Evolutionary conservation across 2,329 filamentous ascomycete genomes (phyloP), one percentile per base, ranked within the genome.

Genomic region (Botrytis paeoniae): DNA sequence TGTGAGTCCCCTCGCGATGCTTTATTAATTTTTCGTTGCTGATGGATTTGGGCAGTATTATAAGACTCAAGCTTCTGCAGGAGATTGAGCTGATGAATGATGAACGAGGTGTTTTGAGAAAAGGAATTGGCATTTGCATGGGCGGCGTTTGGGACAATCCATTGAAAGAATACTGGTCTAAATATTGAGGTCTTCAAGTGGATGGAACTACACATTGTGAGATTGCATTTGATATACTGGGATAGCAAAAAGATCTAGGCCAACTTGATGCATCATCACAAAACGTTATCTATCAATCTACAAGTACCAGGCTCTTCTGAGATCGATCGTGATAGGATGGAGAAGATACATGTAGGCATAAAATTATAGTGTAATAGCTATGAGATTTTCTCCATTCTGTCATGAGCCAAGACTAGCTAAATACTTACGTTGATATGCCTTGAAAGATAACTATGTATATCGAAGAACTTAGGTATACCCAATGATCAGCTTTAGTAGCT

Each of bases 1-100:
- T 79, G 84, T 80, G 74, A 79, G 79, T 80, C 54, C 61, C 76
- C 73, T 73, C 73, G 75, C 71, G 69, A 71, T 63, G 71, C 74
- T 69, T 63, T 74, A 54, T 74, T 76, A 62, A 74, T 71, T 77
- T 78, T 45, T 35, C 35, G 37, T 69, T 79, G 75, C 78, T 79
- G 77, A 80, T 79, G 72, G 69, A 73, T 22, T 35, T 54, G 51
- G n/a, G 70, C 70, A 80, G 79, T 79, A 75, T 72, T 79, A 80
- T 74, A 70, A 80, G 66, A 78, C 75, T 63, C 75, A 78, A 63
- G 77, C 69, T 64, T 75, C 76, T 25, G 75, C 69, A 32, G 73
- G 72, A 35, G 74, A 76, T 73, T 76, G 75, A 73, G 74, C 68
- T 73, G 72, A 70, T 57, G 72, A 48, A 37, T 74, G 12, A 72